Conservation (phyloP, 2,329 filamentous ascomycete genomes). For the Fusarium algeriense region DNA sequence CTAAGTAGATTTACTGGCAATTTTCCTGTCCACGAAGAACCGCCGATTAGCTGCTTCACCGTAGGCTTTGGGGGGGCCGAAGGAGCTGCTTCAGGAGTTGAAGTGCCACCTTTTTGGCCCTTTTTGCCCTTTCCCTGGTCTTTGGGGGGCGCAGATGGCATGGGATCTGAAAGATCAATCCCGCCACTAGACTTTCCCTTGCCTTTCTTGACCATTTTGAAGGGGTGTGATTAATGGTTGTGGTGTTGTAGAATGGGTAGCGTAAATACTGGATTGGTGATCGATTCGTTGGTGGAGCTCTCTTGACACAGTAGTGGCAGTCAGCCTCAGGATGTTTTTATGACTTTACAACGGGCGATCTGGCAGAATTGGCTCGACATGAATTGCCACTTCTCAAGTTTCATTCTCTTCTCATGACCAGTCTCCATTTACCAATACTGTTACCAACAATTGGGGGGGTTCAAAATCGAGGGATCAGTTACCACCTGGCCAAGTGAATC, state of each 20-base stretch:
- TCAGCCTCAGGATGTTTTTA: background rate
- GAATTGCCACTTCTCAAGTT: background rate
- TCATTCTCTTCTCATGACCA: background rate
- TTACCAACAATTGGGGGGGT: background rate
- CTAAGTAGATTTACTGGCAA: constrained; percentile 92
- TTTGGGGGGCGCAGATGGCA: constrained; percentile 57
- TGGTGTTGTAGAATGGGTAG: constrained; percentile 24
- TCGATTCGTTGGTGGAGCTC: constrained; percentile 35
- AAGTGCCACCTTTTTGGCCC: constrained; percentile 49
- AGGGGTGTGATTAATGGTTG: constrained; percentile 1
- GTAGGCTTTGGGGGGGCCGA: constrained; percentile 69
- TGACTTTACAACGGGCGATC: background rate
- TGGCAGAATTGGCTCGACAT: background rate
- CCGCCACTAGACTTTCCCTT: constrained; percentile 60
- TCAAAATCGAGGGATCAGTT: background rate
- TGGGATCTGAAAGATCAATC: constrained; percentile 47
- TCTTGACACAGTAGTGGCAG: constrained; percentile 5
- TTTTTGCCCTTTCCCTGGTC: constrained; percentile 59
- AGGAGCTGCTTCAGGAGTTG: constrained; percentile 51
- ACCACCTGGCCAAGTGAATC: background rate
- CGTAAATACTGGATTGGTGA: constrained; percentile 13
- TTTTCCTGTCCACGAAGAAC: constrained; percentile 97
- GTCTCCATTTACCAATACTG: background rate
- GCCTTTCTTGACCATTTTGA: constrained; percentile 64
- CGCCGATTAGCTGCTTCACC: constrained; percentile 87